Conservation (phyloP, 345 rosid species). For the Citrus mangshanensis region DNA sequence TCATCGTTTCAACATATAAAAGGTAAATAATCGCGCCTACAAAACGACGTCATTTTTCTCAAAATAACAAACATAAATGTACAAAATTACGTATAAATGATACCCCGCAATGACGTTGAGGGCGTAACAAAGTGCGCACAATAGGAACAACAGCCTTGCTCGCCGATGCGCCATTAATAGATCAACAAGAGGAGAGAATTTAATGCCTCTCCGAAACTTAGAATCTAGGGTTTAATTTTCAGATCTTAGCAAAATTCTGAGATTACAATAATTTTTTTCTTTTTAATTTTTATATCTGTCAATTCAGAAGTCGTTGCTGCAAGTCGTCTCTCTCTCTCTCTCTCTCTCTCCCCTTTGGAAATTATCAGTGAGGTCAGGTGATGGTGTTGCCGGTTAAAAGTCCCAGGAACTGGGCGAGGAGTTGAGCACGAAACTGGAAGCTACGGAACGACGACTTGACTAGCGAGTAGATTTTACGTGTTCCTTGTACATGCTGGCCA, state of each 20-base stretch:
- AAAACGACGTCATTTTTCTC: background rate
- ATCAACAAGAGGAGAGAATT: constrained; percentile 36
- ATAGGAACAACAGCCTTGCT: constrained; percentile 38
- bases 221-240: constrained; percentile 8
- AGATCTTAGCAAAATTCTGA: constrained; percentile 6
- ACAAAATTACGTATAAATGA: background rate
- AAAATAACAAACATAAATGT: background rate
- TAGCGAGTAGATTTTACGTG: background rate
- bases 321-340: background rate
- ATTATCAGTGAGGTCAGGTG: background rate
- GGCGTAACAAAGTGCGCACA: constrained; percentile 51
- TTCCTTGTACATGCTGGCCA: constrained; percentile 14
- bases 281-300: background rate
- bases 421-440: background rate
- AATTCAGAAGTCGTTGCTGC: background rate
- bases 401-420: background rate
- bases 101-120: constrained; percentile 60
- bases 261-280: background rate
- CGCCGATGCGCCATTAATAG: constrained; percentile 52
- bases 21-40: background rate
- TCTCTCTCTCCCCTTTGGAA: no score
- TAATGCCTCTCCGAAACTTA: constrained; percentile 33
- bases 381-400: background rate
- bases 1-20: constrained; percentile 13
- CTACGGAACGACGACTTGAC: constrained; percentile 16